Base-by-base conservation (phyloP, 164 flowering plant species). In the Magnolia changhungtana region DNA sequence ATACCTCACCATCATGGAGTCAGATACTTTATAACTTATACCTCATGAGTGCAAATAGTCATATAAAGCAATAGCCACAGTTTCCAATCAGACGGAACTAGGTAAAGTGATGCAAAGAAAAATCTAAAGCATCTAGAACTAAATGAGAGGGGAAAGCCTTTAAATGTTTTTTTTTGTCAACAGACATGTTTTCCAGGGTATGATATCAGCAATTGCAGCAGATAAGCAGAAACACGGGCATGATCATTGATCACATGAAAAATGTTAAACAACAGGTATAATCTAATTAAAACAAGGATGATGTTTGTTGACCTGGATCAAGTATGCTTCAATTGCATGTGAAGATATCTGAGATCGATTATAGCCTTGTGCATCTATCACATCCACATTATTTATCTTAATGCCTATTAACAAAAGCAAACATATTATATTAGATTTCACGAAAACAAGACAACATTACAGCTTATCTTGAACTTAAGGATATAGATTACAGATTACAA, bases 291-390 rank as follows among this genome's bases (percentile, higher is more conserved):
- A 50, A 18, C 8, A 24, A 50, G 61, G 9, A 59, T 74, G 29
- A 65, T 55, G 31, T 8, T 78, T 63, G 49, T 75, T 45, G 50
- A 93, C 99, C 97, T 95, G 99, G 77, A 92, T 93, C 79, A 95
- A 85, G 84, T 93, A 95, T 74, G 97, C 82, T 82, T 95, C 99
- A 74, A 92, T 86, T 29, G 97, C 90, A 69, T 86, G 96, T 76
- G 99, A 95, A 63, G 99, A 82, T 70, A 95, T 89, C 68, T 79
- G 85, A 76, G 98, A 86, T 50, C 96, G 91, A 81, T 81, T 79
- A 74, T 72, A 89, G 55, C 98, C 92, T 58, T 82, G 83, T 59
- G 88, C 85, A 82, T 89, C 91, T 75, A 95, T 69, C 78, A 73
- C 50, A 49, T 92, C 87, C 79, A 87, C 70, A 59, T 81, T 78